Percentiles rank a stretch among this genome's conserved stretches.
Conservation (phyloP, 2,329 filamentous ascomycete genomes). For the Camillea tinctor region DNA sequence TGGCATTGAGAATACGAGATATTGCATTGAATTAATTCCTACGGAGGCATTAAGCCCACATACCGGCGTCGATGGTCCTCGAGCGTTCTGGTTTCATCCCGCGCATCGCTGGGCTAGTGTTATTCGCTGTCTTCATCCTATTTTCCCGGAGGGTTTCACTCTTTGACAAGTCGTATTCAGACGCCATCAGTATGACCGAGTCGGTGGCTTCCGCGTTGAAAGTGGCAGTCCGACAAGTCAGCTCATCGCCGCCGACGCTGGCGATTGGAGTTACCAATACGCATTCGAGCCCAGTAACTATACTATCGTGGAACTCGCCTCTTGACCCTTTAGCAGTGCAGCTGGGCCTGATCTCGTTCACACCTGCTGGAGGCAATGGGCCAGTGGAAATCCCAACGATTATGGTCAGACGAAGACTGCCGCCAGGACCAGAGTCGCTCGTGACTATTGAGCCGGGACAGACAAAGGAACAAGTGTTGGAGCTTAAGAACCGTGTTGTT, state of each 20-base stretch:
- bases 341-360: conserved; percentile 42
- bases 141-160: conserved; percentile 16
- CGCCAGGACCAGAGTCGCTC: conserved; percentile 38
- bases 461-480: conserved; percentile 34
- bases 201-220: conserved; percentile 24
- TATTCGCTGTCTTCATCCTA: conserved; percentile 12
- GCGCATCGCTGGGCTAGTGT: conserved; percentile 15
- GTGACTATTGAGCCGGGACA: conserved; percentile 40
- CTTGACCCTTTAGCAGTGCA: conserved; percentile 42
- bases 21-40: not conserved
- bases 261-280: conserved; percentile 41
- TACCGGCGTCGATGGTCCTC: conserved; percentile 12
- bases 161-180: not conserved
- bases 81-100: conserved; percentile 10
- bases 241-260: conserved; percentile 33
- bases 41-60: not conserved
- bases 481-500: conserved; percentile 38
- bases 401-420: conserved; percentile 41
- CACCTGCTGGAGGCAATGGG: conserved; percentile 31
- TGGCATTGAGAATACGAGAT: conserved; percentile 1
- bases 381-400: conserved; percentile 39
- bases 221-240: conserved; percentile 29
- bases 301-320: conserved; percentile 45
- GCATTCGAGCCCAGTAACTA: conserved; percentile 37
- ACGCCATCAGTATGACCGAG: conserved; percentile 20